Conservation (phyloP, 2,329 filamentous ascomycete genomes). For the Calonectria pteridis region DNA sequence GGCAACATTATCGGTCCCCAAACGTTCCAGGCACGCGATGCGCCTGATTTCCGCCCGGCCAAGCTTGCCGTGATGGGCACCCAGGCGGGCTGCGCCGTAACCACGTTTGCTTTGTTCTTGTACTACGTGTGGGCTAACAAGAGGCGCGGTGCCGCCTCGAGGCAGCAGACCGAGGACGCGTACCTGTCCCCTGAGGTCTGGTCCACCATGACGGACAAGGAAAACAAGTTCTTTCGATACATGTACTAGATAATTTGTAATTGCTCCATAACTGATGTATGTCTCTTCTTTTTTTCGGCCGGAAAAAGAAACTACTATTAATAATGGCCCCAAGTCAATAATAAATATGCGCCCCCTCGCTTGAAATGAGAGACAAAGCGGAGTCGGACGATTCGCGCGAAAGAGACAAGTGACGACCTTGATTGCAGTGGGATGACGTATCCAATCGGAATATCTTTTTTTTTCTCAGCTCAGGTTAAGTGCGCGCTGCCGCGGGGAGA, state of each 20-base stretch:
- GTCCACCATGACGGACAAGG: slow-evolving; percentile 65
- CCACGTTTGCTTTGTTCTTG: slow-evolving; percentile 58
- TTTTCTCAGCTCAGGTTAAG: neutral
- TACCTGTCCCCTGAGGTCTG: slow-evolving; percentile 58
- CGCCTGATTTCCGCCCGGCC: slow-evolving; percentile 64
- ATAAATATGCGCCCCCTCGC: neutral
- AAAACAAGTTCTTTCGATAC: slow-evolving; percentile 70
- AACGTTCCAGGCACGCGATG: slow-evolving; percentile 66
- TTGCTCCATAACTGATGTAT: neutral
- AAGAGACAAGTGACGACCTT: neutral
- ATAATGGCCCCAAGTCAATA: neutral
- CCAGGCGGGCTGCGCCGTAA: slow-evolving; percentile 56
- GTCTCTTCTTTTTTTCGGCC: neutral
- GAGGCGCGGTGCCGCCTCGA: slow-evolving; percentile 46
- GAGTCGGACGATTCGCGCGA: neutral
- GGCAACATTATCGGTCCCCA: slow-evolving; percentile 70
- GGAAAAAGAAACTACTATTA: slow-evolving; percentile 2
- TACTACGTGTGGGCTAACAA: slow-evolving; percentile 66
- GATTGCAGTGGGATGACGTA: neutral
- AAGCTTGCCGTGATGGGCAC: slow-evolving; percentile 68
- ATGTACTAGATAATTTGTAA: slow-evolving; percentile 49
- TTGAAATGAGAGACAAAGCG: neutral
- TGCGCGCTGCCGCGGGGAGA: neutral
- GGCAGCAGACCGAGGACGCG: slow-evolving; percentile 53
- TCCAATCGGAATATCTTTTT: neutral